Evolutionary conservation across 2,329 filamentous ascomycete species (phyloP), one percentile per base, ranked within the genome.

Genomic region (Talaromyces funiculosus): DNA sequence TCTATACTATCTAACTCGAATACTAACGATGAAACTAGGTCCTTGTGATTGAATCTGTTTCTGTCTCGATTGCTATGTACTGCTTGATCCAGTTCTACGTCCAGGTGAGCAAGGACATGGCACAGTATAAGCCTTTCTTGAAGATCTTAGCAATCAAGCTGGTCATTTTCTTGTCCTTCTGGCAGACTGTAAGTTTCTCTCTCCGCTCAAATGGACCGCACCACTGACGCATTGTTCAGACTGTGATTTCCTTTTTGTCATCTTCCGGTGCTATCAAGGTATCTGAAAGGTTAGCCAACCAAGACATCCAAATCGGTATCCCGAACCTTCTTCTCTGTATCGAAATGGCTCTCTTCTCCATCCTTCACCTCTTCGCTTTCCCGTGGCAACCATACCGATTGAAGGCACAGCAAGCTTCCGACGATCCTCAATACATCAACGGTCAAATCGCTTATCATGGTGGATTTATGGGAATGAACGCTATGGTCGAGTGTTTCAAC

Each of bases 131-230:
- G 18, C 89, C 90, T 0, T 88, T 93, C 65, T 75, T 93, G 65
- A 96, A 96, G 74, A 86, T 96, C 26, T 71, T 91, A 20, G 89
- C 90, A 68, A 94, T 96, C 76, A 96, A 96, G 75, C 82, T 95
- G 29, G 90, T 95, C 69, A 91, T 96, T 69, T 96, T 96, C 79
- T 82, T 96, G 66, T 92, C 88, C 37, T 95, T 95, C 74, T 96
- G 91, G 91, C 91, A 96, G 70, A 80, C 78, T 33, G 79, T 82
- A 67, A 65, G 76, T 66, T 51, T 5, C 18, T 49, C 31, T 56
- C 37, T 40, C 2, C 43, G 8, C 29, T 45, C 18, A 33, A 38
- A 38, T 14, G 10, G n/a, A 35, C 35, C 10, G 1, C 47, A 47
- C 12, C 22, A 51, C 42, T 40, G 29, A 57, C 62, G 61, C 67